Conservation (phyloP, 768 basidiomycete species). For the Symmetrospora coprosmae region DNA sequence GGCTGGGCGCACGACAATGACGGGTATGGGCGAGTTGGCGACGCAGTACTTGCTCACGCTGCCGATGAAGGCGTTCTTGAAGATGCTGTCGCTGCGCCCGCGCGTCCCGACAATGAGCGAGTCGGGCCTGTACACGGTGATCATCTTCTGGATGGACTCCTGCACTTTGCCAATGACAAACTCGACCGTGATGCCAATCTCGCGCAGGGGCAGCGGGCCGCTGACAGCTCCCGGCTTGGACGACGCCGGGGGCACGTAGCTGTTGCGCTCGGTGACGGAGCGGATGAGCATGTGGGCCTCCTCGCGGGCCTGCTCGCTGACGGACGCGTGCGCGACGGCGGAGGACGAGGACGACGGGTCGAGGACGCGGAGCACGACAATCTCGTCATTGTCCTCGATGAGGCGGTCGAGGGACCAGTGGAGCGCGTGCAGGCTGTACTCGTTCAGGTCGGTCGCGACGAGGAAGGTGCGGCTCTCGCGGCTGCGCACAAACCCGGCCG, state of each 20-base stretch:
- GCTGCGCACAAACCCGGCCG: conserved; percentile 60
- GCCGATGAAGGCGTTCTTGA: conserved; percentile 48
- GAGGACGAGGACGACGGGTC: conserved; percentile 49
- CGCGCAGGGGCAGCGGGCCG: neutral
- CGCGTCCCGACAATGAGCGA: conserved; percentile 84
- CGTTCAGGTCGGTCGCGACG: conserved; percentile 69
- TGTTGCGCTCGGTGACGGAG: conserved; percentile 62
- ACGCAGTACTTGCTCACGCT: conserved; percentile 46
- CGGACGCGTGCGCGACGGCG: conserved; percentile 15
- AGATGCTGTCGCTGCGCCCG: conserved; percentile 47
- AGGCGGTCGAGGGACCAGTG: conserved; percentile 83
- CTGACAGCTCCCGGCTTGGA: neutral
- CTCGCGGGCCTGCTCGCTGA: conserved; percentile 53
- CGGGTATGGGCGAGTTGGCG: conserved; percentile 64
- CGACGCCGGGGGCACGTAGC: conserved; percentile 60
- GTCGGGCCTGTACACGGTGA: conserved; percentile 58
- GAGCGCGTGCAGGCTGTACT: conserved; percentile 71
- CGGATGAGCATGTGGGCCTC: conserved; percentile 73
- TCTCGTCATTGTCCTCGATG: conserved; percentile 69
- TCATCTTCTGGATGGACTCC: conserved; percentile 55
- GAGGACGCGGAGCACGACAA: conserved; percentile 78
- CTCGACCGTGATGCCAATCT: conserved; percentile 84
- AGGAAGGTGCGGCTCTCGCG: conserved; percentile 73
- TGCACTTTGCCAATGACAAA: conserved; percentile 84
- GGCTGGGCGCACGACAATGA: conserved; percentile 67